Evolutionary conservation across 1,139 yeast species (phyloP), one percentile per base, ranked within the genome.

Genomic region (Blastobotrys malaysiensis): DNA sequence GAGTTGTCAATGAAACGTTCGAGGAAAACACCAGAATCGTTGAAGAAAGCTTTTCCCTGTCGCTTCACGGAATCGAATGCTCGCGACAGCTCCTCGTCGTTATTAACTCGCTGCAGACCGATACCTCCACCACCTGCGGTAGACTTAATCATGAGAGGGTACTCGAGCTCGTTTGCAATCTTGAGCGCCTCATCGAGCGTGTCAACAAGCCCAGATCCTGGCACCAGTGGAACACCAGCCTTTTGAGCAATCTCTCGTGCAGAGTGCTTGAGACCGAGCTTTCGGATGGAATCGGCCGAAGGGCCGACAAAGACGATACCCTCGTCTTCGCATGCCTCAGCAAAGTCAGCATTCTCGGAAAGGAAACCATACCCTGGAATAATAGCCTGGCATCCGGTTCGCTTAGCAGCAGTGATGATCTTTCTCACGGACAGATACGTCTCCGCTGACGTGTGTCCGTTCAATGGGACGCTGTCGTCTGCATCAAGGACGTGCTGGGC

Each of bases 41-140:
- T 97, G 68, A 93, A 93, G 69, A 88, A 91, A 0, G 95, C 82
- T 67, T 83, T 79, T 59, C 97, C 98, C 73, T 90, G 97, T 72
- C 89, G 97, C 68, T 88, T 87, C 47, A 93, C 98, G 5, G 96
- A 85, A 63, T 82, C 86, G 71, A 89, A 91, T 14, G 91, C 95
- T 60, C 86, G 75, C 72, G 82, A 88, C 59, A 91, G 83, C 57
- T 91, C 97, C 14, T 72, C 82, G 62, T 82, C 88, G 46, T 83
- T 79, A 65, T 90, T 96, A 57, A 91, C 97, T 69, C 90, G 86
- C 69, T 90, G 97, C 64, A 93, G 77, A 60, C 99, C 99, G 66
- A 91, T 93, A 72, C 99, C 99, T 70, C 99, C 99, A 65, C 99
- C 99, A 69, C 99, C 99, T 39, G 98, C 98, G 58, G 98, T 91